Conservation (phyloP, 768 basidiomycete genomes). For the Hydnum rufescens region DNA sequence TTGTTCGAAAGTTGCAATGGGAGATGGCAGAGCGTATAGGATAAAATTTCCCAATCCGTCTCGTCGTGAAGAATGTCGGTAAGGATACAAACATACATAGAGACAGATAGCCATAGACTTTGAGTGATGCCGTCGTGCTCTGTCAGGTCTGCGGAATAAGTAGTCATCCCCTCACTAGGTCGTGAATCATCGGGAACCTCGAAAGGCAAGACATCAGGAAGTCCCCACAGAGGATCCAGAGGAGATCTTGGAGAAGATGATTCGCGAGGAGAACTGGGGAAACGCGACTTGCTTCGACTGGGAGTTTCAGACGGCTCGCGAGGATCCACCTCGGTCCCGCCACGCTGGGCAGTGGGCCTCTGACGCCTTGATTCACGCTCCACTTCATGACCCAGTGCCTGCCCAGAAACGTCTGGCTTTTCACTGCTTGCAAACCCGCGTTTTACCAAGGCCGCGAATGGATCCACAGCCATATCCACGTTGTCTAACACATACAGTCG, state of each 20-base stretch:
- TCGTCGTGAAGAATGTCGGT: constrained; percentile 50
- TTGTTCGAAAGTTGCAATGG: constrained; percentile 88
- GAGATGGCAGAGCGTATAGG: constrained; percentile 78
- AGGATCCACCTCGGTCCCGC: background rate
- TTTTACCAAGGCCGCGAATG: constrained; percentile 44
- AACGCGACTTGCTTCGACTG: background rate
- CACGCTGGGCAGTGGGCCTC: background rate
- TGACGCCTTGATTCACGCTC: background rate
- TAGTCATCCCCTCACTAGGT: constrained; percentile 24
- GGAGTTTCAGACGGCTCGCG: background rate
- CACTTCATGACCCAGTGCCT: background rate
- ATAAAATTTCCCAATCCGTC: constrained; percentile 80
- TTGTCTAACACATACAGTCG: constrained; percentile 50
- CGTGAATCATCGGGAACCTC: constrained; percentile 50
- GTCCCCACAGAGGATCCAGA: constrained; percentile 32
- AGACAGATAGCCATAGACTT: constrained; percentile 40
- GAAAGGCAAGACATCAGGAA: constrained; percentile 45
- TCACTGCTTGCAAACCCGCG: constrained; percentile 18
- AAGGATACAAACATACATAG: constrained; percentile 46
- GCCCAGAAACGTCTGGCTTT: background rate
- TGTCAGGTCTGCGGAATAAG: constrained; percentile 18
- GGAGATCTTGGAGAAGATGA: background rate
- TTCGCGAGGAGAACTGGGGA: background rate
- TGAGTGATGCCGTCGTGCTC: constrained; percentile 12
- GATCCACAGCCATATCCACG: constrained; percentile 23